Evolutionary conservation across 2,329 filamentous ascomycete genomes (phyloP), one percentile per base, ranked within the genome.

Genomic region (Purpureocillium lavendulum): DNA sequence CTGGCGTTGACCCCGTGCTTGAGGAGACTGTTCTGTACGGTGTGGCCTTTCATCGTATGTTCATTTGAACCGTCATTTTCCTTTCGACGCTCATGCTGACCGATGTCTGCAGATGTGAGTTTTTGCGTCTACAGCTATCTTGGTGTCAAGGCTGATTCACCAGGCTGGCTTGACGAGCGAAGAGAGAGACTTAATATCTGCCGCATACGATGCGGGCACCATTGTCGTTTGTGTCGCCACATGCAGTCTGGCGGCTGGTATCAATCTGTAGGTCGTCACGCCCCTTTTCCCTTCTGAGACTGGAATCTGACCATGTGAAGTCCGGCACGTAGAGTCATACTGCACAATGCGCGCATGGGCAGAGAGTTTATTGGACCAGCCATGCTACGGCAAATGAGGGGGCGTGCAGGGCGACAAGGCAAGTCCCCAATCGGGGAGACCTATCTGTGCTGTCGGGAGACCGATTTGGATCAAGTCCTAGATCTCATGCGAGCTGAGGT

Each of bases 371-470:
- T 88, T n/a, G 84, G 82, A 0, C 84, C 84, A 11, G 79, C 84
- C 4, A 84, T 89, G 80, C 66, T 89, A 58, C 76, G 83, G 36
- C 84, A 89, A 59, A 89, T 88, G 84, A 75, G 83, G 53, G 84
- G 84, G 3, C 73, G 84, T 44, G 84, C 84, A 15, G 84, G 84
- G 7, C 73, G 84, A 39, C 87, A 87, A 59, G 84, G 84, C 36
- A 88, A 87, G 52, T 82, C 86, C 40, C 81, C 84, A 37, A 65
- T 84, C 35, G 84, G 84, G 2, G 84, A 88, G 61, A 88, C 82
- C 2, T 88, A 84, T 55, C 64, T 88, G 1, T 87, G 84, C 54
- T 88, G 84, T 52, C 73, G 78, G 24, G 73, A 78, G 50, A 60
- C 67, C 9, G 84, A 88, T 48, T 59, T 88, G 12, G 80, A 85